These are phyloP conservation scores for Chloropicon primus DNA, from an alignment of 139 green algal species.

Conservation along the genomic window DNA sequence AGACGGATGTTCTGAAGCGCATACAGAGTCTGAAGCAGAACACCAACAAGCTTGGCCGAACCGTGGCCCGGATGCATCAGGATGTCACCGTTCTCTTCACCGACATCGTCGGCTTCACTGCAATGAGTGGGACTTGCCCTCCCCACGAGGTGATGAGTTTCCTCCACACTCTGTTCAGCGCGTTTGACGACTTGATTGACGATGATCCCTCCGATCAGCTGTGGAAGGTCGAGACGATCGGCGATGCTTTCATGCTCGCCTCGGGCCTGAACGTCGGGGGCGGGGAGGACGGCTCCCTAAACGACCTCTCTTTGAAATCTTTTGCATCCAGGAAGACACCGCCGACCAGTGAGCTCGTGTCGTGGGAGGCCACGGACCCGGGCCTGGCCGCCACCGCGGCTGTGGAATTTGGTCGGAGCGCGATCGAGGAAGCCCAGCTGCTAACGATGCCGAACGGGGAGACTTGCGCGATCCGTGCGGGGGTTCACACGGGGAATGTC, in stretches of 20 bases:
- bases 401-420: neutral
- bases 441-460: neutral
- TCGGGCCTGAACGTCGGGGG: neutral
- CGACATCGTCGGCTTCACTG: neutral
- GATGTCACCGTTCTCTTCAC: neutral
- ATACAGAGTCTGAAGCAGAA: no score
- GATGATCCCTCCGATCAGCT: neutral
- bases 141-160: neutral
- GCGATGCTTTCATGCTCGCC: neutral
- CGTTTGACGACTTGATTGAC: neutral
- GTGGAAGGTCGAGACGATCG: neutral
- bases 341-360: no score
- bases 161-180: neutral
- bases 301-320: neutral
- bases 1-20: no score
- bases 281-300: no score
- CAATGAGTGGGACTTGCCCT: neutral
- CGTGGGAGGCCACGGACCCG: no score
- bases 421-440: neutral
- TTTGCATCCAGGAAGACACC: neutral
- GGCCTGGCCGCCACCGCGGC: neutral
- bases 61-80: neutral
- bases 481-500: neutral
- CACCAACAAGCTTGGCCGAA: neutral
- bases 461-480: neutral